Evolutionary conservation across 495 filamentous ascomycete species (phyloP), one percentile per base, ranked within the genome.

Genomic region (Lichina pygmaea): DNA sequence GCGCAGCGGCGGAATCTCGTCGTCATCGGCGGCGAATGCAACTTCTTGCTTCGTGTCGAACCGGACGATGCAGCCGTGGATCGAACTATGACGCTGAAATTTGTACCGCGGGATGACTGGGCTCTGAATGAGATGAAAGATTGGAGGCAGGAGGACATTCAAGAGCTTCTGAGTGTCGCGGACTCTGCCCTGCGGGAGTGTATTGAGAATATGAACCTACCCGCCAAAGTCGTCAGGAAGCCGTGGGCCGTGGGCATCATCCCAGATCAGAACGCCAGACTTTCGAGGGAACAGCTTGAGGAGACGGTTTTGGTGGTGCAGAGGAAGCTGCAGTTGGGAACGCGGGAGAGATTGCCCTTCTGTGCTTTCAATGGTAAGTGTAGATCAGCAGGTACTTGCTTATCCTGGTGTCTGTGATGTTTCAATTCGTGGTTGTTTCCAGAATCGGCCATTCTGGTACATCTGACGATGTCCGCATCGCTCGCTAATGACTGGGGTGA

Each of bases 251-350:
- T 95, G 0, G 91, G 91, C 33, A 46, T 46, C 33, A 31, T 39
- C 11, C 11, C 36, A 11, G 5, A 45, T 42, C 56, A 66, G 6
- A 65, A 65, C 0, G 59, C 67, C 10, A 78, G 75, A 41, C 82
- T 95, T 53, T 66, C 73, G 13, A 74, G 91, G 2, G 91, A 99
- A 58, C 77, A 79, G 45, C 67, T 95, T 13, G 89, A 99, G 57
- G 91, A 99, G 61, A 94, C 86, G 0, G 91, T 99, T 0, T 66
- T 99, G 8, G 81, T 85, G 3, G 81, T 83, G 16, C 86, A 94
- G 53, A 91, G 92, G 24, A 24, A 24, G 24, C 1, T 24, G 4
- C 24, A 24, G 24, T 86, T 78, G 34, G 62, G 67, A 2, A 72
- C 77, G 1, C 77, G 76, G 0, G 60, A 65, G 12, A 58, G 72